Evolutionary conservation across 768 basidiomycete species (phyloP).

Genomic region (Chalciporus sphaerocephalus): DNA sequence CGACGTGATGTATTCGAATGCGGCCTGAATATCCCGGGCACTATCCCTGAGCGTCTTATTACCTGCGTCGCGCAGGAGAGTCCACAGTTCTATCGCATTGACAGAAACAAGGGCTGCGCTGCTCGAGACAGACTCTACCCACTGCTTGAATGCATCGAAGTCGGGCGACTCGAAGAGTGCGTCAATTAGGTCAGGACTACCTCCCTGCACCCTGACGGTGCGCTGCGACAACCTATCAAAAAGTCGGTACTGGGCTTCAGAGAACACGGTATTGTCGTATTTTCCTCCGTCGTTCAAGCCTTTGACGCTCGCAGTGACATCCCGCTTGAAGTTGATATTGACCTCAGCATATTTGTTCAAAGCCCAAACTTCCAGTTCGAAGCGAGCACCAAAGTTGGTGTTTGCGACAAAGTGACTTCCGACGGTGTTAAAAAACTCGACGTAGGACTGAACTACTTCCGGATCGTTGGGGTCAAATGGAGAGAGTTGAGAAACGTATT

Average conservation of each 20-base stretch:
- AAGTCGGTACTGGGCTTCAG: not conserved
- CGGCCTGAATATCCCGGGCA: slow-evolving; percentile 2
- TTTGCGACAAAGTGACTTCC: slow-evolving; percentile 3
- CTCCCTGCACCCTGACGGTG: slow-evolving; percentile 4
- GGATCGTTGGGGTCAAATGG: slow-evolving; percentile 1
- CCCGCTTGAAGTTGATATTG: slow-evolving; percentile 1
- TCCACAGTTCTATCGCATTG: slow-evolving; percentile 4
- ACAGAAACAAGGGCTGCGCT: not conserved
- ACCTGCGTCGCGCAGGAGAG: slow-evolving; percentile 1
- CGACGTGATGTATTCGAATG: slow-evolving; percentile 4
- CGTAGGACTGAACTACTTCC: slow-evolving; percentile 3
- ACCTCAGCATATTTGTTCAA: slow-evolving; percentile 7
- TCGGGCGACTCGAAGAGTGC: not conserved
- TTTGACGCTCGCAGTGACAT: slow-evolving; percentile 8
- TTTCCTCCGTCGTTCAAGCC: slow-evolving; percentile 7
- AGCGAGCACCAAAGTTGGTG: slow-evolving; percentile 5
- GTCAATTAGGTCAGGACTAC: slow-evolving; percentile 1
- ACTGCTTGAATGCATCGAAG: not conserved
- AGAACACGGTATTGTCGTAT: slow-evolving; percentile 1
- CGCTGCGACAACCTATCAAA: slow-evolving; percentile 7
- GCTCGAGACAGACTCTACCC: slow-evolving; percentile 1
- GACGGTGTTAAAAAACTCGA: slow-evolving; percentile 5
- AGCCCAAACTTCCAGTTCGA: slow-evolving; percentile 8
- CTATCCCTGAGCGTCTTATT: not conserved
- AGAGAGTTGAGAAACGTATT: slow-evolving; percentile 1